Evolutionary conservation across 179 eudicot genomes (phyloP), one percentile per base, ranked within the genome.

Genomic region (Patellifolia procumbens): DNA sequence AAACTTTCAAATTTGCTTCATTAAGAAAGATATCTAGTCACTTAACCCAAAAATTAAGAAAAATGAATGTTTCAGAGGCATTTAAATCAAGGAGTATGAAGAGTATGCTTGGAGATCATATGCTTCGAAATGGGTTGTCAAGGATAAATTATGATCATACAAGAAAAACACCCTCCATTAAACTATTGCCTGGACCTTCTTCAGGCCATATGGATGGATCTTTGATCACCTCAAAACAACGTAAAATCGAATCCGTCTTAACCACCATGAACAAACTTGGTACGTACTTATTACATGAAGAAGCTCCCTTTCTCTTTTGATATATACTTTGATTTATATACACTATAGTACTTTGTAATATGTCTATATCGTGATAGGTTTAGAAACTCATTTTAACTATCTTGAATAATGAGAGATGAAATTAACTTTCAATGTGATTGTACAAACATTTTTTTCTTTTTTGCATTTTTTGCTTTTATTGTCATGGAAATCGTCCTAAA

Each of bases 301-400:
- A 90, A 73, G 61, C 88, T 86, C 70, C 84, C 62, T 60, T 83
- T 86, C 3, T 82, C 76, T 79, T 66, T 83, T 34, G 79, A 74
- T 76, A 58, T 52, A 55, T 19, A 48, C 4, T 48, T 48, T 60
- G 22, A 19, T 17, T 52, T 78, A 52, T 19, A 52, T 49, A 52
- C 6, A 52, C 8, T 42, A 52, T 17, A 22, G 20, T 42, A 3
- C 45, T n/a, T n/a, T n/a, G n/a, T n/a, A n/a, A n/a, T n/a, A n/a
- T n/a, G n/a, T n/a, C n/a, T n/a, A n/a, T n/a, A n/a, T n/a, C n/a
- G n/a, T n/a, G n/a, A n/a, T n/a, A n/a, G n/a, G n/a, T n/a, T n/a
- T n/a, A n/a, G n/a, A n/a, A n/a, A n/a, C n/a, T n/a, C n/a, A n/a
- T n/a, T n/a, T n/a, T n/a, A n/a, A n/a, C n/a, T n/a, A n/a, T n/a